Evolutionary conservation across 306 rosid species (phyloP), one percentile per base, ranked within the genome.

Genomic region (Sindora glabra): DNA sequence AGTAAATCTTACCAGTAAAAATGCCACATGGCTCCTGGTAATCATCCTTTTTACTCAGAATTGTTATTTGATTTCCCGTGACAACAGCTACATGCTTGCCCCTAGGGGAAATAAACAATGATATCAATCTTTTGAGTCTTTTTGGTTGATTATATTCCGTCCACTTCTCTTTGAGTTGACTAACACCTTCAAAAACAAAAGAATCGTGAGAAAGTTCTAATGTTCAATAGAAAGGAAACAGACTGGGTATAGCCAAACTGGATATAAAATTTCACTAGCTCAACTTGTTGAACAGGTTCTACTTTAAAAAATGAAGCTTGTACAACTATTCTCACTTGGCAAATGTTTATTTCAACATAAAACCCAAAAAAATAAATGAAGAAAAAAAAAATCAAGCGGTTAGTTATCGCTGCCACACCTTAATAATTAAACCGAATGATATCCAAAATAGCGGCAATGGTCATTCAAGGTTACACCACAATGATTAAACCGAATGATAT

Each of bases 81-180:
- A 82, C 96, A 64, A 92, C 94, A 21, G 96, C 99, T 27, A 89
- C 95, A 45, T 70, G 72, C 61, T 89, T 89, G 10, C 90, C 94
- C 0, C 79, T 77, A 1, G 81, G 80, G 10, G 95, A 92, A 64
- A 86, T 73, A 55, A 89, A 86, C 53, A 89, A 70, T 17, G 94
- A 86, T 12, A 83, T 62, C 67, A 77, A 74, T 65, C 60, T 82
- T 74, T 77, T 77, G 39, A 84, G 53, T 32, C 77, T 84, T 76
- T 69, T 83, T 0, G 78, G 85, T 68, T 77, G 89, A 67, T 77
- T 89, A 70, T 69, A 78, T 39, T 61, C 87, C 3, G 42, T 62
- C 96, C 90, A 89, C 66, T 84, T 86, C 51, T 82, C 89, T 74
- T 72, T 82, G 32, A 92, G 90, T 56, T 76, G 86, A 62, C 52